phyloP scores from a whole-genome alignment of 441 rosid species.

The Croton setiger region DNA sequence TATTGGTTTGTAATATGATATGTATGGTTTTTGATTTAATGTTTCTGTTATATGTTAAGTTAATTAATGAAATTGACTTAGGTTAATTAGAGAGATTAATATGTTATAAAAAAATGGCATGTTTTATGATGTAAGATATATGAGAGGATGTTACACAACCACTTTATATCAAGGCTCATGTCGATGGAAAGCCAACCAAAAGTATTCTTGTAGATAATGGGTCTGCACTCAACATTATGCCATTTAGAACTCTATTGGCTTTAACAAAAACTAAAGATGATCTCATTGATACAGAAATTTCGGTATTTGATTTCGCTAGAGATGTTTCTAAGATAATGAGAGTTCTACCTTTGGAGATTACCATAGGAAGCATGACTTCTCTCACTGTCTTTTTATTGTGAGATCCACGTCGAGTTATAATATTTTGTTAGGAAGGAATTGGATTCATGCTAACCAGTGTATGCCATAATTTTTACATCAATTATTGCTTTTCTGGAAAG shows the following conservation, averaged over 20 bases:
- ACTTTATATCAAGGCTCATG: too few relatives aligned
- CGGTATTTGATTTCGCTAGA: not conserved
- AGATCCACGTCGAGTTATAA: not conserved
- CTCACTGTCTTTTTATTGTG: not conserved
- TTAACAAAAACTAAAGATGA: not conserved
- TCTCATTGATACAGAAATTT: not conserved
- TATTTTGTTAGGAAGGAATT: not conserved
- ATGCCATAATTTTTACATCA: not conserved
- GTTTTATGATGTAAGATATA: too few relatives aligned
- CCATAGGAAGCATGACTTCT: not conserved
- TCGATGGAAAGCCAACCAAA: too few relatives aligned
- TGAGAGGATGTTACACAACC: too few relatives aligned
- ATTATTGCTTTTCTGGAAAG: too few relatives aligned
- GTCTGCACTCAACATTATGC: not conserved
- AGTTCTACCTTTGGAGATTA: not conserved
- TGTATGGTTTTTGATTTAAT: too few relatives aligned
- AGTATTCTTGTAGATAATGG: not conserved
- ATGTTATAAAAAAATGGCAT: too few relatives aligned
- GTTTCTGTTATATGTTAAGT: too few relatives aligned
- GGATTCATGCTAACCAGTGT: not conserved
- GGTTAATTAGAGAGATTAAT: too few relatives aligned
- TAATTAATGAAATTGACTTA: too few relatives aligned
- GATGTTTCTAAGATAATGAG: not conserved
- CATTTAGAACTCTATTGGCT: not conserved
- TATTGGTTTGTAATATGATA: too few relatives aligned